phyloP scores from a whole-genome alignment of 352 stramenopile genomes.

The Phytophthora citricola region DNA sequence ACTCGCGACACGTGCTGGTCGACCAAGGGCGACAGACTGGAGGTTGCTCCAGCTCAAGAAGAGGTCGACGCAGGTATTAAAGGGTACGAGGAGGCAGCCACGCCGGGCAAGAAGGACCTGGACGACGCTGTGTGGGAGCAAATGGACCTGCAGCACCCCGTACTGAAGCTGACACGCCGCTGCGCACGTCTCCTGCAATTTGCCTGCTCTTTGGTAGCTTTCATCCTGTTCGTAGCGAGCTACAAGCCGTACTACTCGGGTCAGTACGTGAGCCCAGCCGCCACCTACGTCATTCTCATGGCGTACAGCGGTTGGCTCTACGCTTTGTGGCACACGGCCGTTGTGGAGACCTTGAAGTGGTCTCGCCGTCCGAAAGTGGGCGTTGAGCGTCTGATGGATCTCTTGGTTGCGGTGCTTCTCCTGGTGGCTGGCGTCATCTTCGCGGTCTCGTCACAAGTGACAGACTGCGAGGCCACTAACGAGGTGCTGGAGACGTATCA shows the following conservation, averaged over 20 bases:
- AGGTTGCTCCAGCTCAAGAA: conserved; percentile 7
- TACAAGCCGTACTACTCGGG: not conserved
- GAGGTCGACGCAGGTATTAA: not conserved
- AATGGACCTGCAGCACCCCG: not conserved
- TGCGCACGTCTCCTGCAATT: not conserved
- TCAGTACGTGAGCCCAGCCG: not conserved
- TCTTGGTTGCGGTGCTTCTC: not conserved
- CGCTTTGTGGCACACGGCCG: not conserved
- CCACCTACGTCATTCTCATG: not conserved
- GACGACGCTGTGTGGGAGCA: not conserved
- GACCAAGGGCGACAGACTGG: conserved; percentile 26
- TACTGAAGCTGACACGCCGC: not conserved
- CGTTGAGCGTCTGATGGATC: not conserved
- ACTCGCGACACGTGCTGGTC: conserved; percentile 23
- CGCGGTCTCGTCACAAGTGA: not conserved
- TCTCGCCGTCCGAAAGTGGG: not conserved
- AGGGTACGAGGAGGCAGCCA: not conserved
- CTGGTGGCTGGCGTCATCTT: not conserved
- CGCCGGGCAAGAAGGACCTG: not conserved
- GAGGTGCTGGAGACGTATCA: conserved; percentile 1
- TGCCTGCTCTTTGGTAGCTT: not conserved
- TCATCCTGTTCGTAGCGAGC: not conserved
- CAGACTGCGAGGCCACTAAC: not conserved
- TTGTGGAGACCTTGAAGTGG: not conserved
- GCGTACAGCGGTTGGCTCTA: not conserved